These are phyloP conservation scores for Phialophora verrucosa DNA, from an alignment of 2,329 filamentous ascomycete genomes.

Conservation along the genomic window DNA sequence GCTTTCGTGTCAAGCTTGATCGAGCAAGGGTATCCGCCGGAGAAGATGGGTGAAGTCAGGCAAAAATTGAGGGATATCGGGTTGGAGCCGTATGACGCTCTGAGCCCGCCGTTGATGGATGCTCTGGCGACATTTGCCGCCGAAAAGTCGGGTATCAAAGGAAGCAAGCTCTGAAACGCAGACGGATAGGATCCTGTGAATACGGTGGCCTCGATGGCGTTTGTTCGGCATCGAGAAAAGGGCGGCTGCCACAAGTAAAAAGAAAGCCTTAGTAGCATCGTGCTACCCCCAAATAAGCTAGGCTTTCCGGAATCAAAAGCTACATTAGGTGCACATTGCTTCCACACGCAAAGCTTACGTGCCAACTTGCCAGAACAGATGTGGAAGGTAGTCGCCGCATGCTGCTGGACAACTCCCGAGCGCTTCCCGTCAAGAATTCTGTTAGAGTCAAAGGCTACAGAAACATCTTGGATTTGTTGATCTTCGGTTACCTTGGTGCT, in stretches of 20 bases:
- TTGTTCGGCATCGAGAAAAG: not conserved
- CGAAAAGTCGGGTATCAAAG: conserved; percentile 51
- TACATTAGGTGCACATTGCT: not conserved
- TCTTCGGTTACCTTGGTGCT: not conserved
- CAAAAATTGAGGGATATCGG: conserved; percentile 60
- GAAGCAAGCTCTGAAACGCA: conserved; percentile 21
- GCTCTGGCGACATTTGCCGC: conserved; percentile 62
- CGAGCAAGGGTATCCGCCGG: conserved; percentile 68
- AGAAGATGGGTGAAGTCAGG: conserved; percentile 62
- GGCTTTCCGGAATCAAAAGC: not conserved
- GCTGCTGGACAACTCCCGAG: too few relatives aligned
- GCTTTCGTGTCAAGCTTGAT: conserved; percentile 72
- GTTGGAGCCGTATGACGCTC: conserved; percentile 66
- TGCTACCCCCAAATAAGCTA: not conserved
- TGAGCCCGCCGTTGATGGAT: conserved; percentile 69
- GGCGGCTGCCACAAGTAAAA: not conserved
- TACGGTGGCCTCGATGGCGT: not conserved
- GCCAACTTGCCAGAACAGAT: not conserved
- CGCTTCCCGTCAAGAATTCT: too few relatives aligned
- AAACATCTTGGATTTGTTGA: not conserved
- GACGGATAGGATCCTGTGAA: not conserved
- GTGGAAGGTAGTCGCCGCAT: not conserved
- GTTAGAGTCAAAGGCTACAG: not conserved
- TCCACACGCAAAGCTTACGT: not conserved
- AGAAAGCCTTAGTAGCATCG: not conserved